Conservation (phyloP, 495 filamentous ascomycete species). For the Tuber calosporum region DNA sequence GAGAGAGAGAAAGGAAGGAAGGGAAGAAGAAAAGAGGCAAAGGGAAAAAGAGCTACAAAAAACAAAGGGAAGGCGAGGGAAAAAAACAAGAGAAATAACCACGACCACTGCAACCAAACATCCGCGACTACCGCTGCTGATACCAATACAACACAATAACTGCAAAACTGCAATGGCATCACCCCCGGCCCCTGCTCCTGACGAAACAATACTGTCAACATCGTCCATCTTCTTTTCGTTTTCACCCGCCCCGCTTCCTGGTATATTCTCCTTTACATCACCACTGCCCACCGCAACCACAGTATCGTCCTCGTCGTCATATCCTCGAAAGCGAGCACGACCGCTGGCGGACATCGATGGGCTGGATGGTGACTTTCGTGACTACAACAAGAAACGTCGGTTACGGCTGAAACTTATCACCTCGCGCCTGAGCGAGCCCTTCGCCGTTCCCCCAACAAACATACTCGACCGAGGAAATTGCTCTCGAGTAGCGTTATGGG, state of each 20-base stretch:
- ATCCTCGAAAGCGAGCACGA: slow-evolving; percentile 52
- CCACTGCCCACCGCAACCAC: slow-evolving; percentile 18
- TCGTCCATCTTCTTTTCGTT: slow-evolving; percentile 24
- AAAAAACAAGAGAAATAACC: neutral
- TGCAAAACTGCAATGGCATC: slow-evolving; percentile 29
- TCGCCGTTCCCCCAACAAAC: slow-evolving; percentile 60
- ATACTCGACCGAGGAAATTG: slow-evolving; percentile 55
- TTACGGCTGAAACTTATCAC: slow-evolving; percentile 58
- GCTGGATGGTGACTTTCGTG: slow-evolving; percentile 42
- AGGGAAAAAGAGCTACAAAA: neutral
- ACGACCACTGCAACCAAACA: neutral
- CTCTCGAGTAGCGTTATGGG: slow-evolving; percentile 54
- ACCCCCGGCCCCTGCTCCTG: slow-evolving; percentile 16
- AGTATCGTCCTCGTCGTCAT: slow-evolving; percentile 29
- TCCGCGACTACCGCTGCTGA: neutral
- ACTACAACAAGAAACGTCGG: slow-evolving; percentile 59
- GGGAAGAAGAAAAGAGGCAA: neutral
- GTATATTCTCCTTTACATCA: slow-evolving; percentile 27
- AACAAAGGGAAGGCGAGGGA: neutral
- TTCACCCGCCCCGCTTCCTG: slow-evolving; percentile 28
- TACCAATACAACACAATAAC: neutral
- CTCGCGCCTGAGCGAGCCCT: slow-evolving; percentile 60
- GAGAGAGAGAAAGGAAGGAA: neutral
- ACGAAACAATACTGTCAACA: slow-evolving; percentile 14
- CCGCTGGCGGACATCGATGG: slow-evolving; percentile 59